Evolutionary conservation across 2,329 filamentous ascomycete species (phyloP).

Genomic region (Alternaria postmessia): DNA sequence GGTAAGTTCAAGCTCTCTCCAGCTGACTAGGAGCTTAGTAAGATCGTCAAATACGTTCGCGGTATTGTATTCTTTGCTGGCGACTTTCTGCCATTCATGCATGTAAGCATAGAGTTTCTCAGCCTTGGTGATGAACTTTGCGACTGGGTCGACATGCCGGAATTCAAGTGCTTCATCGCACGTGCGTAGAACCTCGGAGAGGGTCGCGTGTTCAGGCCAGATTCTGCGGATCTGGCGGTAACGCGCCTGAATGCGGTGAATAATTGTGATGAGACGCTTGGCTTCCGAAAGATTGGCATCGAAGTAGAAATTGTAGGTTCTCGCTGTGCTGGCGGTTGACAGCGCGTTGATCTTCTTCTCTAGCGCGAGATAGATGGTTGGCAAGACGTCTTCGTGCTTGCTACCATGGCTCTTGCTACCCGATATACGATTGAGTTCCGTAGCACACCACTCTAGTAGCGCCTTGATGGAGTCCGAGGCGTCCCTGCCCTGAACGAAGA

Average conservation of each 20-base stretch:
- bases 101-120: slow-evolving; percentile 87
- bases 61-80: slow-evolving; percentile 79
- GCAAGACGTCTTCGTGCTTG: slow-evolving; percentile 63
- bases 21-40: slow-evolving; percentile 82
- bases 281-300: slow-evolving; percentile 80
- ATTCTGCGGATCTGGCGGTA: slow-evolving; percentile 73
- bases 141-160: slow-evolving; percentile 81
- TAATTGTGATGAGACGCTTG: slow-evolving; percentile 73
- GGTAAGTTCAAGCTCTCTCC: slow-evolving; percentile 88
- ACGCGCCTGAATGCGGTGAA: slow-evolving; percentile 72
- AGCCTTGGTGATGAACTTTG: slow-evolving; percentile 82
- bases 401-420: slow-evolving; percentile 36
- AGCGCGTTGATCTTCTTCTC: slow-evolving; percentile 64
- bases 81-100: slow-evolving; percentile 95
- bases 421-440: slow-evolving; percentile 37
- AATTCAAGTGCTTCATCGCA: slow-evolving; percentile 80
- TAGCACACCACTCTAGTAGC: slow-evolving; percentile 43
- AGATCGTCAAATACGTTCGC: slow-evolving; percentile 76
- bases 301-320: slow-evolving; percentile 85
- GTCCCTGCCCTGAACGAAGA: slow-evolving; percentile 35
- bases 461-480: slow-evolving; percentile 36
- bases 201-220: slow-evolving; percentile 78
- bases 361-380: slow-evolving; percentile 71
- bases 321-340: slow-evolving; percentile 41
- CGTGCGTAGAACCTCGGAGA: slow-evolving; percentile 77